phyloP scores from a whole-genome alignment of 805 yeast genomes.

The Kazachstania bromeliacearum region DNA sequence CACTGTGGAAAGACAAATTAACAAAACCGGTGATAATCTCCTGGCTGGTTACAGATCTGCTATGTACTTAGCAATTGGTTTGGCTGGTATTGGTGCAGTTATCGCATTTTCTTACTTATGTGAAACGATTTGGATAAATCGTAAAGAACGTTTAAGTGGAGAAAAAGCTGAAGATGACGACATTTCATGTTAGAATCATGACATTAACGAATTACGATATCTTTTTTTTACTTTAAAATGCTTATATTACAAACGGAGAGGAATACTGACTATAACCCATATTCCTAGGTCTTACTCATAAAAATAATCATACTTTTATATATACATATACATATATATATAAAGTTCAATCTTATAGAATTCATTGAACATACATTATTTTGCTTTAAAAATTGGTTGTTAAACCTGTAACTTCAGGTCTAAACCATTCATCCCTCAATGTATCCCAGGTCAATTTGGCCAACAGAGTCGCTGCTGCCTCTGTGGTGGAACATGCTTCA shows the following conservation, averaged over 20 bases:
- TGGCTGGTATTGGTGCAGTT: slow-evolving; percentile 30
- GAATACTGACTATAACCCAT: too few relatives aligned
- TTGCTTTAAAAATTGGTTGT: slow-evolving; percentile 10
- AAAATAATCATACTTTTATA: too few relatives aligned
- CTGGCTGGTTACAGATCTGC: slow-evolving; percentile 48
- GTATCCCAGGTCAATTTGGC: slow-evolving; percentile 63
- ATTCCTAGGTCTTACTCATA: too few relatives aligned
- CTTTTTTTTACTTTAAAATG: too few relatives aligned
- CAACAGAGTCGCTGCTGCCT: slow-evolving; percentile 36
- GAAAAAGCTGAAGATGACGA: neutral
- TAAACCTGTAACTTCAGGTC: slow-evolving; percentile 44
- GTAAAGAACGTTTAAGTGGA: neutral
- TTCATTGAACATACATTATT: neutral
- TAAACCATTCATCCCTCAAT: slow-evolving; percentile 56
- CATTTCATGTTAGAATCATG: neutral
- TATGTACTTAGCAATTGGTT: slow-evolving; percentile 50
- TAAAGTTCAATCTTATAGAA: too few relatives aligned
- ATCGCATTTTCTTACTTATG: slow-evolving; percentile 14
- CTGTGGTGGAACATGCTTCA: slow-evolving; percentile 55
- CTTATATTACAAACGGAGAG: too few relatives aligned
- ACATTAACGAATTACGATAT: too few relatives aligned
- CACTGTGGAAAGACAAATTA: slow-evolving; percentile 45
- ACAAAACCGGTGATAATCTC: slow-evolving; percentile 15
- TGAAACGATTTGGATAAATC: slow-evolving; percentile 8
- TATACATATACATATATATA: too few relatives aligned